Conservation (phyloP, 495 filamentous ascomycete species). For the Aspergillus conjunctus region DNA sequence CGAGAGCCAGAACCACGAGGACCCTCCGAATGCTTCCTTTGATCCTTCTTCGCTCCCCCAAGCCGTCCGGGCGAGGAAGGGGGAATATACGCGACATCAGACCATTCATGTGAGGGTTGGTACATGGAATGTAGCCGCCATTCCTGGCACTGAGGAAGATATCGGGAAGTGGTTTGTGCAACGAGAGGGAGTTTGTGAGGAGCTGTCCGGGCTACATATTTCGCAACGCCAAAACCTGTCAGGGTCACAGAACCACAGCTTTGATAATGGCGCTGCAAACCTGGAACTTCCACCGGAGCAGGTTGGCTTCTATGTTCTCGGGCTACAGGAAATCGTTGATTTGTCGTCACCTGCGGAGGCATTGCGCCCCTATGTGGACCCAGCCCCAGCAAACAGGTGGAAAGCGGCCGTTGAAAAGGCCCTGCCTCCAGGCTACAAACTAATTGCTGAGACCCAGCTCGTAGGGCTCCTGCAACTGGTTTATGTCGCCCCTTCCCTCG, state of each 20-base stretch:
- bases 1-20: slow-evolving; percentile 27
- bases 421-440: slow-evolving; percentile 73
- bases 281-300: slow-evolving; percentile 50
- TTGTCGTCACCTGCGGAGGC: slow-evolving; percentile 68
- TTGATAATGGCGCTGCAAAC: background rate
- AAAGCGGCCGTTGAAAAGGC: slow-evolving; percentile 70
- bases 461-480: slow-evolving; percentile 83
- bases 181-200: slow-evolving; percentile 66
- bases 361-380: slow-evolving; percentile 72
- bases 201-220: slow-evolving; percentile 50
- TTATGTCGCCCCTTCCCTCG: slow-evolving; percentile 76
- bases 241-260: background rate
- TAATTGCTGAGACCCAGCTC: slow-evolving; percentile 80
- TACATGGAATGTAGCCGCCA: slow-evolving; percentile 91
- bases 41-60: slow-evolving; percentile 54
- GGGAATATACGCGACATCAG: slow-evolving; percentile 73
- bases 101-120: slow-evolving; percentile 82
- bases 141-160: slow-evolving; percentile 81
- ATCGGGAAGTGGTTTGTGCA: slow-evolving; percentile 82
- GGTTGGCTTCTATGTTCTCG: slow-evolving; percentile 85
- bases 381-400: slow-evolving; percentile 70
- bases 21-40: slow-evolving; percentile 24
- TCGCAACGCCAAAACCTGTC: slow-evolving; percentile 8
- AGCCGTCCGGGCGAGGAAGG: slow-evolving; percentile 67
- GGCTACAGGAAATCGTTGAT: slow-evolving; percentile 90